Evolutionary conservation across 2,329 filamentous ascomycete species (phyloP).

Genomic region (Helminthosporium solani): DNA sequence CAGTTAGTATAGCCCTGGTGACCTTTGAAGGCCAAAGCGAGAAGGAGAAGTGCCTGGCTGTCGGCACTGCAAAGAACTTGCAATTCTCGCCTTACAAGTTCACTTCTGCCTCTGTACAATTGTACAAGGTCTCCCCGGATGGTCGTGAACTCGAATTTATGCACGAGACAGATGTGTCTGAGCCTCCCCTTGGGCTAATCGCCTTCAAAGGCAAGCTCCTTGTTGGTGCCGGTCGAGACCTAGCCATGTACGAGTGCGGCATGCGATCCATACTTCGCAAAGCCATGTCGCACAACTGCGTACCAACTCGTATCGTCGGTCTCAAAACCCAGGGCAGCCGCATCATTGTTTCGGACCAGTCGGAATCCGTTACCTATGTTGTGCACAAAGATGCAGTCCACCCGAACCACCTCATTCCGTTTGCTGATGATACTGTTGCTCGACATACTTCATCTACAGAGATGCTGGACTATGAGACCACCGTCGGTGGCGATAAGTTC

Average conservation of each 20-base stretch:
- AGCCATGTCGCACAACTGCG: conserved; percentile 71
- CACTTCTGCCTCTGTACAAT: conserved; percentile 80
- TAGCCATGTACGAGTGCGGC: conserved; percentile 90
- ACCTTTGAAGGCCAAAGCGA: conserved; percentile 80
- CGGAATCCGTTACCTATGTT: conserved; percentile 87
- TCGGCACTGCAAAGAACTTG: conserved; percentile 93
- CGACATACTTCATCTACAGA: conserved; percentile 88
- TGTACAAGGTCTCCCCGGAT: conserved; percentile 85
- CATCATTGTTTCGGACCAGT: conserved; percentile 88
- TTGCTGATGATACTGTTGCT: conserved; percentile 84
- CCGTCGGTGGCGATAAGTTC: conserved; percentile 94
- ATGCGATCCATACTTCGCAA: conserved; percentile 92
- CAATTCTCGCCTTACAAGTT: conserved; percentile 70
- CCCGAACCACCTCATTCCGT: conserved; percentile 88
- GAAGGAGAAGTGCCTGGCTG: conserved; percentile 85
- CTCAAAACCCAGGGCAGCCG: conserved; percentile 88
- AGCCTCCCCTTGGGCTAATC: conserved; percentile 86
- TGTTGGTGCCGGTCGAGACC: conserved; percentile 77
- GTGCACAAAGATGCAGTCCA: conserved; percentile 78
- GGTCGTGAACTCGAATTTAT: conserved; percentile 91
- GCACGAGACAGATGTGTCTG: conserved; percentile 91
- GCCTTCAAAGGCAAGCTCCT: conserved; percentile 88
- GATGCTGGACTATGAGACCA: conserved; percentile 97
- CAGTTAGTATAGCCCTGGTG: conserved; percentile 80
- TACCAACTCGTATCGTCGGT: conserved; percentile 80